These are phyloP conservation scores for Elaeis oleifera DNA, from an alignment of 202 grass and related monocot species.

Conservation along the genomic window DNA sequence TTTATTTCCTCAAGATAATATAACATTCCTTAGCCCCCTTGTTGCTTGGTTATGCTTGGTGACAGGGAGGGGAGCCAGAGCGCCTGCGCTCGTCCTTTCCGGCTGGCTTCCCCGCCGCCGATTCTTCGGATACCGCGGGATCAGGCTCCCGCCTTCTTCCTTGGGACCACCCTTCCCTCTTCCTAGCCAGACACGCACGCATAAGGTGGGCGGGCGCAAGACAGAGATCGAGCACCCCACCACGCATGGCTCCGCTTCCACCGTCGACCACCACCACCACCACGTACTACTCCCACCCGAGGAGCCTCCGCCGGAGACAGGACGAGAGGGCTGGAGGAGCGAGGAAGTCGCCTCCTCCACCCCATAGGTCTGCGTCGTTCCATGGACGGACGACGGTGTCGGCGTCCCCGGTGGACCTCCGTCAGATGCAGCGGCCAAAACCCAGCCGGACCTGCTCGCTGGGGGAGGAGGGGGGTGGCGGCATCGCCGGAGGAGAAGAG, in stretches of 20 bases:
- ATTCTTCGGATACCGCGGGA: neutral
- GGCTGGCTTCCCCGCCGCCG: neutral
- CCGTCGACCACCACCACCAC: too few species aligned
- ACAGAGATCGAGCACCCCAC: neutral
- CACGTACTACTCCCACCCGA: neutral
- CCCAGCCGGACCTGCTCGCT: conserved; percentile 60
- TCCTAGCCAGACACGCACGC: neutral
- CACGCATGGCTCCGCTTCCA: too few species aligned
- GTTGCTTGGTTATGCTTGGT: neutral
- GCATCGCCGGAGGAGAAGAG: neutral
- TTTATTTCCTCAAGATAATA: too few species aligned
- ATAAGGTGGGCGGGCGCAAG: neutral
- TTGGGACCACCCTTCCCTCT: neutral
- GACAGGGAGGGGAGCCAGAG: neutral
- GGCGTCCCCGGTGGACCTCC: conserved; percentile 19
- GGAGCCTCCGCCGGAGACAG: neutral
- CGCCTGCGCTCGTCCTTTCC: neutral
- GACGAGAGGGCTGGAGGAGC: neutral
- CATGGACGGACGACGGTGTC: conserved; percentile 35
- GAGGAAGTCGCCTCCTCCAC: neutral
- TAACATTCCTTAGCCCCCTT: too few species aligned
- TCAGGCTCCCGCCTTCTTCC: neutral
- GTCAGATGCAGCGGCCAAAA: conserved; percentile 44
- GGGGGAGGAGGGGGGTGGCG: conserved; percentile 10
- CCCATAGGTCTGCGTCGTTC: conserved; percentile 52